Conservation (phyloP, 192 early-diverging fungal species). For the Chytriomyces hyalinus region DNA sequence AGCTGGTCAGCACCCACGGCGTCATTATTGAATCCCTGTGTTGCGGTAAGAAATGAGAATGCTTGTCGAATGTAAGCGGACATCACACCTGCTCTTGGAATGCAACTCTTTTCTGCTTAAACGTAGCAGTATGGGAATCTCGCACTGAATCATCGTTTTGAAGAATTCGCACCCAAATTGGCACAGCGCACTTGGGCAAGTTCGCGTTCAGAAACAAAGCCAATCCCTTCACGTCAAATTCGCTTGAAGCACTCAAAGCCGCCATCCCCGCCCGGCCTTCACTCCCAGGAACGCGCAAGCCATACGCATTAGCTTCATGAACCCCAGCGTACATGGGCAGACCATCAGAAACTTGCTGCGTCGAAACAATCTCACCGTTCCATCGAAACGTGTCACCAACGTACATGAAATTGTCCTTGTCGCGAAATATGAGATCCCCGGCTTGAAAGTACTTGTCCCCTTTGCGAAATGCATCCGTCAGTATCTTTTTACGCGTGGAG, state of each 20-base stretch:
- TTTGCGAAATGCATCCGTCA: conserved; percentile 59
- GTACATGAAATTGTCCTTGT: conserved; percentile 60
- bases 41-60: not conserved
- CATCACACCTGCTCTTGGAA: conserved; percentile 8
- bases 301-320: conserved; percentile 42
- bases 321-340: conserved; percentile 58
- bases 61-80: not conserved
- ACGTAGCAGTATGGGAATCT: conserved; percentile 28
- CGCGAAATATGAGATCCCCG: conserved; percentile 64
- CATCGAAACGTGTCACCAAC: conserved; percentile 76
- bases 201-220: not conserved
- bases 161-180: conserved; percentile 31
- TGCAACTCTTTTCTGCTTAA: conserved; percentile 30
- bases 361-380: conserved; percentile 58
- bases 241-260: conserved; percentile 7
- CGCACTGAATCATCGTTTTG: not conserved
- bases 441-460: conserved; percentile 66
- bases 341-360: conserved; percentile 65
- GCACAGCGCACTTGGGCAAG: conserved; percentile 31
- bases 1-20: not conserved
- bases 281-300: conserved; percentile 31
- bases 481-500: conserved; percentile 42
- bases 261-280: conserved; percentile 45
- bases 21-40: not conserved
- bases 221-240: conserved; percentile 23